phyloP scores from a whole-genome alignment of 768 basidiomycete species.

The Tulasnella sp. region DNA sequence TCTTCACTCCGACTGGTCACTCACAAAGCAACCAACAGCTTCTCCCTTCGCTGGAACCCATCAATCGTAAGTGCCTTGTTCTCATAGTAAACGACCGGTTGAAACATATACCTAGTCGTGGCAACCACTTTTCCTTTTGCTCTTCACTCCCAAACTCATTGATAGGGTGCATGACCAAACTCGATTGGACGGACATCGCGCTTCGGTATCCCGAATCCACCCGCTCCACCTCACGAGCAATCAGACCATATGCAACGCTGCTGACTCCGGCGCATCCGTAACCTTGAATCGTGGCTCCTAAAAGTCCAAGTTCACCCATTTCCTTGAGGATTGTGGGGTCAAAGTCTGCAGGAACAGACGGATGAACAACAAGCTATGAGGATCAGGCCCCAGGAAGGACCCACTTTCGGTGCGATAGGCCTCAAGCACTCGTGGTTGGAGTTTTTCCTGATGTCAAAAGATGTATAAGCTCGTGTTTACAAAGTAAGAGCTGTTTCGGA shows the following conservation, averaged over 20 bases:
- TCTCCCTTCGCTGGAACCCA: conserved; percentile 62
- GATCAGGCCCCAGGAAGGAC: conserved; percentile 21
- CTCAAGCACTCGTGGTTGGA: conserved; percentile 80
- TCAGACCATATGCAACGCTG: conserved; percentile 87
- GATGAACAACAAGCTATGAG: background rate
- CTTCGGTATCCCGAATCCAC: conserved; percentile 96
- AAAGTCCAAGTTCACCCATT: conserved; percentile 85
- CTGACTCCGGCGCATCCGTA: conserved; percentile 91
- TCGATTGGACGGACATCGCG: conserved; percentile 90
- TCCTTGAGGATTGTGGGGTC: conserved; percentile 68
- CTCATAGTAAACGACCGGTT: background rate
- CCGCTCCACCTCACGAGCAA: conserved; percentile 91
- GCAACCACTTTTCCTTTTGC: conserved; percentile 88
- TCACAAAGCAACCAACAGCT: conserved; percentile 84
- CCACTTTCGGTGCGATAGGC: conserved; percentile 82
- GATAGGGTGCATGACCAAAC: conserved; percentile 93
- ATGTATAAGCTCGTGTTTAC: background rate
- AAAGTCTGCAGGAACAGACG: conserved; percentile 49
- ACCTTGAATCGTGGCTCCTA: conserved; percentile 87
- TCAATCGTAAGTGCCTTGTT: background rate
- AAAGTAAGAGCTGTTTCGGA: background rate
- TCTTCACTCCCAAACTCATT: conserved; percentile 79
- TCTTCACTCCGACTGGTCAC: conserved; percentile 31
- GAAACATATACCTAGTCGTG: conserved; percentile 57
- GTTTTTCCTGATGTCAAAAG: conserved; percentile 51